Evolutionary conservation across 1,139 yeast genomes (phyloP), one percentile per base, ranked within the genome.

Genomic region (Blastobotrys raffinosifermentans): DNA sequence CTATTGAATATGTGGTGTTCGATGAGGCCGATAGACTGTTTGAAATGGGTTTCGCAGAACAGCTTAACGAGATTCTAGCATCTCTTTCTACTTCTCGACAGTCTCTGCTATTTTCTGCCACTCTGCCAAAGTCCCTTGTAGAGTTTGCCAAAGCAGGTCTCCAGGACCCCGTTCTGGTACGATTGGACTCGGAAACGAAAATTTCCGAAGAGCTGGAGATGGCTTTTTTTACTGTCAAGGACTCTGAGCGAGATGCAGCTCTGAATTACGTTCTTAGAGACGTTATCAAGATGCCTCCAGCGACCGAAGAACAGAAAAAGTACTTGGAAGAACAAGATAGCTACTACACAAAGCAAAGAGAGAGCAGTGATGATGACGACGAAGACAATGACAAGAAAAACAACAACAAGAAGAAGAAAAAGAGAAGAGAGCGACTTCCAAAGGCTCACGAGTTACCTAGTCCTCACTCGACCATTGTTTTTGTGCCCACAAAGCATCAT

Each of bases 21-120:
- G 99, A 93, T 66, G 99, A 93, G 68, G 98, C 98, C 25, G 99
- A 93, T 70, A 73, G 97, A 55, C 72, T 93, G 51, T 93, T 93
- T 57, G 99, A 93, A 64, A 81, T 89, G 83, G 97, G 98, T 39
- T 93, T 93, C 60, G 81, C 94, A 23, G 96, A 87, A 53, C 98
- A 93, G 58, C 71, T 93, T 56, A 86, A 85, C 54, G 97, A 91
- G 60, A 72, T 93, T 49, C 64, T 93, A 35, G 91, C 87, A 2
- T 72, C 93, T 0, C 70, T 91, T 43, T 95, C 97, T 0, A 61
- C 86, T 11, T 69, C 72, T 27, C 75, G 97, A 57, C 98, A 93
- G 61, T 82, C 96, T 0, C 67, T 91, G 35, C 68, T 93, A 46
- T 93, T 93, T 51, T 85, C 96, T 26, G 99, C 99, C 2, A 93